Evolutionary conservation across 1,284 basidiomycete genomes (phyloP), one percentile per base, ranked within the genome.

Genomic region (Afroboletus lepidellus): DNA sequence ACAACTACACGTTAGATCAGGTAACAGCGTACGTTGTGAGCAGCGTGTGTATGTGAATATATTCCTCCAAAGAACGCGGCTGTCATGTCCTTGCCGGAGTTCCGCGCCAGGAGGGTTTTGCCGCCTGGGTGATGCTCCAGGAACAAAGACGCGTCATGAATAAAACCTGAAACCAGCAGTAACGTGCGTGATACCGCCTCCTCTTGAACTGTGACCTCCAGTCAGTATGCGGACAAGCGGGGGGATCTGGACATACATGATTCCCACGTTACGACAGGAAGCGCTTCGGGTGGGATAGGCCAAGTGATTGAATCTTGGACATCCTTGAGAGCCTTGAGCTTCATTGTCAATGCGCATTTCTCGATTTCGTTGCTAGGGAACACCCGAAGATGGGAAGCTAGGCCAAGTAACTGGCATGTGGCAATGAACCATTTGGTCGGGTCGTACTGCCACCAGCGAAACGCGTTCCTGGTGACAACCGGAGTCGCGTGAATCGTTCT

Each of bases 291-390:
- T 18, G 75, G 69, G 36, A 72, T 69, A 24, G 92, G 91, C 92
- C 92, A 94, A 34, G 70, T 56, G 53, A 95, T 72, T 9, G 76
- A 70, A 55, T 88, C 83, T 61, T 87, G 83, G 37, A 84, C 69
- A 50, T 74, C 70, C 62, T 87, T 84, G 49, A 94, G 74, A 61
- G 77, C 72, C 71, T 92, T 92, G 52, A 94, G 76, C 71, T 89
- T 80, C 92, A 94, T 94, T 15, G 85, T 83, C 62, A 91, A 77
- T 50, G 83, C 80, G 18, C 92, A 87, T 71, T 93, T 93, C 56
- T 77, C 73, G 66, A 95, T 86, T 70, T 94, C 92, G 71, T 93
- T 92, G 64, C 85, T 85, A 48, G 92, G 91, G 75, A 95, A 95
- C 33, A 84, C 84, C 72, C 74, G 77, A 64, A 96, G 78, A 67